Conservation (phyloP, 164 flowering plant genomes). For the Piper longum region DNA sequence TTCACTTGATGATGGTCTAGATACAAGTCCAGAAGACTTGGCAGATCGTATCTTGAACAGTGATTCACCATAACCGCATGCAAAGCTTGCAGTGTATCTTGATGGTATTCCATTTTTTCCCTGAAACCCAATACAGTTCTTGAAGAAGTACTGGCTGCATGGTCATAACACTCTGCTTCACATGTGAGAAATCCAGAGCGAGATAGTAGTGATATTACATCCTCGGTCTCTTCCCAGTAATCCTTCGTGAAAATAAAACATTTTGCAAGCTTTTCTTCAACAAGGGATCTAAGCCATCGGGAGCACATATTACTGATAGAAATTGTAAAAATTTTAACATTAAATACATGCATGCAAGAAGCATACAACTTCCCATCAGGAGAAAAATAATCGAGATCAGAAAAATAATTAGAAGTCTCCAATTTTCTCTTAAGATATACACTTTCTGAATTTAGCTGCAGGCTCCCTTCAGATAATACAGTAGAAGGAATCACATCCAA, state of each 20-base stretch:
- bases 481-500: constrained; percentile 55
- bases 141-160: constrained; percentile 14
- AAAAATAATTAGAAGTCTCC: constrained; percentile 18
- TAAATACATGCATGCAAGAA: constrained; percentile 45
- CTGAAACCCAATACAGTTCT: constrained; percentile 13
- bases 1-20: constrained; percentile 63
- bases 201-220: constrained; percentile 52
- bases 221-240: constrained; percentile 62
- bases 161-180: constrained; percentile 14
- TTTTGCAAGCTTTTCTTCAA: constrained; percentile 74
- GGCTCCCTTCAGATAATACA: constrained; percentile 39
- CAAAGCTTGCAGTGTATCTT: constrained; percentile 34
- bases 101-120: constrained; percentile 11
- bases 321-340: constrained; percentile 37
- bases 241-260: constrained; percentile 63
- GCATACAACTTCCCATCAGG: constrained; percentile 59
- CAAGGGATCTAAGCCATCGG: constrained; percentile 47
- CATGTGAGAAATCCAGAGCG: constrained; percentile 51
- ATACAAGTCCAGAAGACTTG: constrained; percentile 74
- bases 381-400: constrained; percentile 29
- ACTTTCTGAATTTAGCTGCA: constrained; percentile 57
- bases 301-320: constrained; percentile 40
- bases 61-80: constrained; percentile 55
- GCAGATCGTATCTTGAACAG: constrained; percentile 58
- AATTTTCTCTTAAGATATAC: constrained; percentile 19